These are phyloP conservation scores for Gynochthodes officinalis DNA, from an alignment of 257 asterid genomes.

Conservation along the genomic window DNA sequence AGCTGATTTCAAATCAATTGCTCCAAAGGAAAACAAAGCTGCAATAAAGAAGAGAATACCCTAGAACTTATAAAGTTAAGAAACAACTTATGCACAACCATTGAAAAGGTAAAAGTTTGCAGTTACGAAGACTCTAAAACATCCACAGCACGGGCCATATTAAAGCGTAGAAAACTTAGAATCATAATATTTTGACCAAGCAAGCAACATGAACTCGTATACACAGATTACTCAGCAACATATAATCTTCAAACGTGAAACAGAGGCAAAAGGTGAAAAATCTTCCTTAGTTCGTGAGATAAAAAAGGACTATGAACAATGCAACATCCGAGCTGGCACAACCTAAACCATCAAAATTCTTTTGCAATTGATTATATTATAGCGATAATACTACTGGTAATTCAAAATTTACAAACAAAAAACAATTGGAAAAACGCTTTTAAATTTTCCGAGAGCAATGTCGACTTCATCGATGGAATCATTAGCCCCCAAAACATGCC, in stretches of 20 bases:
- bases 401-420: constrained; percentile 2
- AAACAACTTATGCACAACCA: no score
- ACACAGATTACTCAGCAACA: not conserved
- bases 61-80: no score
- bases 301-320: not conserved
- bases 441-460: constrained; percentile 90
- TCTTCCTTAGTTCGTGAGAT: no score
- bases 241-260: not conserved
- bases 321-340: not conserved
- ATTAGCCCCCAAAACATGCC: constrained; percentile 84
- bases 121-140: no score
- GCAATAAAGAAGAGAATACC: no score
- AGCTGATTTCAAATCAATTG: no score
- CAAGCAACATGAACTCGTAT: not conserved
- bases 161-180: no score
- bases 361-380: constrained; percentile 8
- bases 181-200: not conserved
- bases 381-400: constrained; percentile 8
- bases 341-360: not conserved
- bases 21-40: no score
- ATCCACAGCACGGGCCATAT: not conserved
- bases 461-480: constrained; percentile 73
- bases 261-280: no score
- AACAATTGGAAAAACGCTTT: constrained; percentile 2
- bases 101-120: no score